These are phyloP conservation scores for Teratosphaeria epicoccoides DNA, from an alignment of 2,329 filamentous ascomycete genomes.

Conservation along the genomic window DNA sequence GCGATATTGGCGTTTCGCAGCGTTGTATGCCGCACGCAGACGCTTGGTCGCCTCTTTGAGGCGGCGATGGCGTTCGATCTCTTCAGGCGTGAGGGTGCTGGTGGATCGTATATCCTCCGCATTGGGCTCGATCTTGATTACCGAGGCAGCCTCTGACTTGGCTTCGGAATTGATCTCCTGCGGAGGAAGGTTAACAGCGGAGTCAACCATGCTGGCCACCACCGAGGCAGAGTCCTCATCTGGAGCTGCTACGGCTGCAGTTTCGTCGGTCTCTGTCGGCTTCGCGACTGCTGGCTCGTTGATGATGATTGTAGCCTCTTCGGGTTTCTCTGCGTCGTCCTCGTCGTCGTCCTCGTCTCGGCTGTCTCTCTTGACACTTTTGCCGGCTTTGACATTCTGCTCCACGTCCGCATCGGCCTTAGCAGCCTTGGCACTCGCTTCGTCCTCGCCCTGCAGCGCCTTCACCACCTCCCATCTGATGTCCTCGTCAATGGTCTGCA, in stretches of 20 bases:
- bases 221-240: conserved; percentile 3
- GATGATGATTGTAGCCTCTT: conserved; percentile 23
- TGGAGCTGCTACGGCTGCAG: conserved; percentile 1
- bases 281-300: conserved; percentile 11
- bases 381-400: conserved; percentile 17
- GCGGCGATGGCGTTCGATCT: conserved; percentile 17
- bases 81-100: conserved; percentile 2
- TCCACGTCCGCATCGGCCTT: conserved; percentile 27
- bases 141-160: too few relatives aligned
- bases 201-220: conserved; percentile 3
- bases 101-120: background rate
- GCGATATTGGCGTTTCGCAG: conserved; percentile 76
- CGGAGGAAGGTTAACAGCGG: background rate
- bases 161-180: background rate
- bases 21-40: conserved; percentile 71
- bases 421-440: conserved; percentile 22
- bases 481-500: conserved; percentile 51
- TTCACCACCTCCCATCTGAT: conserved; percentile 53
- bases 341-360: conserved; percentile 1
- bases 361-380: conserved; percentile 2
- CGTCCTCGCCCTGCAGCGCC: conserved; percentile 41
- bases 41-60: conserved; percentile 36
- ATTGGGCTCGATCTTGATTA: background rate
- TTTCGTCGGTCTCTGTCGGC: conserved; percentile 3
- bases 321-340: conserved; percentile 16